Percentiles rank a stretch among this genome's conserved stretches.
Conservation (phyloP, 768 basidiomycete genomes). For the Amanita fuliginea region DNA sequence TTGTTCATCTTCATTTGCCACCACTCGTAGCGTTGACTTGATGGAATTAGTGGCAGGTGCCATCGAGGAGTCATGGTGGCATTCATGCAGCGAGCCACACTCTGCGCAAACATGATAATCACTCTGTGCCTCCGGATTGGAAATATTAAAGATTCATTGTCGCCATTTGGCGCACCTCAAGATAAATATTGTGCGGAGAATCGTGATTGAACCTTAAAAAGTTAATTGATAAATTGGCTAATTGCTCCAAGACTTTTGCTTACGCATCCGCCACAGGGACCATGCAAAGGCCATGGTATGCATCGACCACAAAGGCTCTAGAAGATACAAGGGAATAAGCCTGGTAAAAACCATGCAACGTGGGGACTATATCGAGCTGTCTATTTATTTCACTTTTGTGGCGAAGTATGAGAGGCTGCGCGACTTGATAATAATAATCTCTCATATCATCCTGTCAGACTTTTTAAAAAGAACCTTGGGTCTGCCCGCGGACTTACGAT, state of each 20-base stretch:
- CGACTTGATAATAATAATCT: conserved; percentile 24
- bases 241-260: conserved; percentile 17
- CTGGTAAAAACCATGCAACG: conserved; percentile 32
- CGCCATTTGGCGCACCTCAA: conserved; percentile 39
- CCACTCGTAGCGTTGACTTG: neutral
- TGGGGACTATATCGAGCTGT: conserved; percentile 11
- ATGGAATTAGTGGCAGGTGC: conserved; percentile 5
- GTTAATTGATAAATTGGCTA: conserved; percentile 7
- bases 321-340: conserved; percentile 65
- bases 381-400: conserved; percentile 9
- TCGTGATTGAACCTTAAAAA: conserved; percentile 59
- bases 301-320: conserved; percentile 75
- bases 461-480: neutral
- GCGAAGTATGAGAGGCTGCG: conserved; percentile 19
- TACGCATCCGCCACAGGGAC: conserved; percentile 81
- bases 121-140: conserved; percentile 27
- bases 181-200: conserved; percentile 57
- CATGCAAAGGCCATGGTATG: conserved; percentile 71
- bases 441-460: conserved; percentile 23
- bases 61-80: conserved; percentile 41
- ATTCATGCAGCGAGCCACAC: conserved; percentile 61
- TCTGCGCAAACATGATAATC: conserved; percentile 64
- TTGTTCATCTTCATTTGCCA: conserved; percentile 7
- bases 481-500: conserved; percentile 13
- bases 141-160: neutral